Percentiles rank a stretch among this genome's conserved stretches.
Conservation (phyloP, 306 rosid species). For the Clitoria ternatea region DNA sequence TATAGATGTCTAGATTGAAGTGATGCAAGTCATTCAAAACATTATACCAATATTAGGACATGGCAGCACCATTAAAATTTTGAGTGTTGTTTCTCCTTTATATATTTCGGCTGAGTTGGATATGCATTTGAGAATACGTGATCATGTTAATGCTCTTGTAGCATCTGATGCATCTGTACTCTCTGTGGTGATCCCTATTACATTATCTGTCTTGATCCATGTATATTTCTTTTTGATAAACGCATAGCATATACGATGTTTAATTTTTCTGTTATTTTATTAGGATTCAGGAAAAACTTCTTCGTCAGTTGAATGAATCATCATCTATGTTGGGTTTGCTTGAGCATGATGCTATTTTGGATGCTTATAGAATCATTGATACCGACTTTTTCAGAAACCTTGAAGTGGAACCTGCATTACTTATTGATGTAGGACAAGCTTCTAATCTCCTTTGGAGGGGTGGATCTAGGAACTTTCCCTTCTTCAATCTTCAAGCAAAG, state of each 20-base stretch:
- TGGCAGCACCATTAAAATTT: constrained; percentile 48
- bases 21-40: constrained; percentile 54
- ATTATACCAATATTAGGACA: constrained; percentile 56
- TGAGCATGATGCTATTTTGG: constrained; percentile 60
- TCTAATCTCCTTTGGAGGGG: no score
- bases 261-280: constrained; percentile 15
- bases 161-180: constrained; percentile 56
- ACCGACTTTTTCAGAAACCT: constrained; percentile 52
- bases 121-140: constrained; percentile 61
- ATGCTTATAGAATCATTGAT: constrained; percentile 53
- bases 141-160: constrained; percentile 68
- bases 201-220: constrained; percentile 17
- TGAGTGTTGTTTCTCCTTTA: constrained; percentile 59
- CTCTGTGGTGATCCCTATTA: constrained; percentile 48
- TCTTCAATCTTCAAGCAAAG: no score
- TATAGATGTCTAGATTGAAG: constrained; percentile 63
- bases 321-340: constrained; percentile 73
- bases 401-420: constrained; percentile 57
- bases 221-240: constrained; percentile 3
- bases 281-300: constrained; percentile 63
- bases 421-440: no score
- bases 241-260: neutral
- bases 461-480: no score
- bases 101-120: constrained; percentile 60
- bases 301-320: constrained; percentile 67